phyloP scores from a whole-genome alignment of 2,329 filamentous ascomycete genomes.

The Orbilia brochopaga region DNA sequence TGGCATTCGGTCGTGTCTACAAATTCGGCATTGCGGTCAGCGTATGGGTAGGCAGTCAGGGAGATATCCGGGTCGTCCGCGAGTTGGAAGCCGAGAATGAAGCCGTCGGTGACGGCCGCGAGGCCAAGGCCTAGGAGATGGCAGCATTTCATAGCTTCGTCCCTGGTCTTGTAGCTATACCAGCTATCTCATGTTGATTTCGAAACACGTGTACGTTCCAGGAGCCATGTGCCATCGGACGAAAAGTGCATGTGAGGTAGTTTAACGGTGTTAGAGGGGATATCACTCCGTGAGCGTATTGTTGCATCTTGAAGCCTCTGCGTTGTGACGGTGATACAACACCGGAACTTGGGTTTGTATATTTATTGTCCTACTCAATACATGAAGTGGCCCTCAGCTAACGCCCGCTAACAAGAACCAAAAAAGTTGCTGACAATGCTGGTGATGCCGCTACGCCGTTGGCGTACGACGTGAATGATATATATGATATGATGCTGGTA shows the following conservation, averaged over 20 bases:
- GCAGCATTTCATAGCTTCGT: not conserved
- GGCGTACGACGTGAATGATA: not conserved
- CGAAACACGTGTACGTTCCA: too few species aligned
- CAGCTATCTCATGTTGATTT: too few species aligned
- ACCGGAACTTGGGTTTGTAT: too few species aligned
- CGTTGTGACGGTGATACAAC: not conserved
- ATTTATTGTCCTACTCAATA: not conserved
- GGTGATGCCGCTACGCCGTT: too few species aligned
- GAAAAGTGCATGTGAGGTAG: conserved; percentile 5
- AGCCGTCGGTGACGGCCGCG: conserved; percentile 9
- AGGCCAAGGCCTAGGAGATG: not conserved
- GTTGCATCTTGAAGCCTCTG: too few species aligned
- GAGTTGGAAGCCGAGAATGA: conserved; percentile 28
- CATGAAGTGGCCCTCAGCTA: not conserved
- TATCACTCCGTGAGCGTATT: not conserved
- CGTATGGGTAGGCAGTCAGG: conserved; percentile 15
- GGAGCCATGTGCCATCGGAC: too few species aligned
- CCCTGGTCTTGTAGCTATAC: too few species aligned
- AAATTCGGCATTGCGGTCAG: not conserved
- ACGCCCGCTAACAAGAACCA: conserved; percentile 27
- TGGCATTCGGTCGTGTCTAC: conserved; percentile 26
- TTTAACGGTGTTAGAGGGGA: conserved; percentile 23
- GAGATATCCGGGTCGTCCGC: not conserved
- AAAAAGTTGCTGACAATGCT: not conserved
- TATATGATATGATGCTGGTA: not conserved